Evolutionary conservation across 495 filamentous ascomycete genomes (phyloP).

Genomic region (Xylaria bambusicola): DNA sequence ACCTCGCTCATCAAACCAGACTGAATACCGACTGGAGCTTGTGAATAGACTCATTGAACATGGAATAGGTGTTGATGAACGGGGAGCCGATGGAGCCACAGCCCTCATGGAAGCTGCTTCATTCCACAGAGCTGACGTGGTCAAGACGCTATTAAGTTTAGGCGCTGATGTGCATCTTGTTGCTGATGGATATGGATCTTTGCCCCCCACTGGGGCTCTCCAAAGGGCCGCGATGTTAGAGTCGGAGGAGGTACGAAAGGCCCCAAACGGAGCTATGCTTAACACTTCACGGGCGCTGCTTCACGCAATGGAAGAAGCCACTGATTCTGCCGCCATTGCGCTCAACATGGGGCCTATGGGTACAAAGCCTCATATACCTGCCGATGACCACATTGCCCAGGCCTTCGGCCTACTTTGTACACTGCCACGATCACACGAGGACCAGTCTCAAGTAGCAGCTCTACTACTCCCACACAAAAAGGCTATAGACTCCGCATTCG

Average conservation of each 20-base stretch:
- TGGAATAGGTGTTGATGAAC: slow-evolving; percentile 21
- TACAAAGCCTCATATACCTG: not conserved
- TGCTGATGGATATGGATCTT: too few species aligned
- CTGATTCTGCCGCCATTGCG: not conserved
- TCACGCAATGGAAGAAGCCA: slow-evolving; percentile 7
- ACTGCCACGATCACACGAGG: not conserved
- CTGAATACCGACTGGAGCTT: slow-evolving; percentile 2
- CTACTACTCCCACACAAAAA: slow-evolving; percentile 26
- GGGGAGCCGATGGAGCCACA: slow-evolving; percentile 11
- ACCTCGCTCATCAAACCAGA: slow-evolving; percentile 21
- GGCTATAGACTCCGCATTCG: slow-evolving; percentile 16
- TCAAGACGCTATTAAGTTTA: slow-evolving; percentile 28
- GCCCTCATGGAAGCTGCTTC: slow-evolving; percentile 21
- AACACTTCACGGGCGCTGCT: slow-evolving; percentile 19
- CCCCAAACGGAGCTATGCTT: slow-evolving; percentile 19
- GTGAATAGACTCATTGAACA: slow-evolving; percentile 21
- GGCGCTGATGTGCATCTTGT: slow-evolving; percentile 29
- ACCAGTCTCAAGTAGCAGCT: slow-evolving; percentile 28
- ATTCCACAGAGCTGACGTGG: slow-evolving; percentile 19
- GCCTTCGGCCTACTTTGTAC: slow-evolving; percentile 15
- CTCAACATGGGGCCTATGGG: too few species aligned
- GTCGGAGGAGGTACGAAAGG: slow-evolving; percentile 13
- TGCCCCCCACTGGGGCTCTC: not conserved
- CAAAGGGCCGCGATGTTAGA: not conserved
- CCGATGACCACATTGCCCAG: not conserved